Evolutionary conservation across 2,329 filamentous ascomycete species (phyloP).

Genomic region (Nemania sp.): DNA sequence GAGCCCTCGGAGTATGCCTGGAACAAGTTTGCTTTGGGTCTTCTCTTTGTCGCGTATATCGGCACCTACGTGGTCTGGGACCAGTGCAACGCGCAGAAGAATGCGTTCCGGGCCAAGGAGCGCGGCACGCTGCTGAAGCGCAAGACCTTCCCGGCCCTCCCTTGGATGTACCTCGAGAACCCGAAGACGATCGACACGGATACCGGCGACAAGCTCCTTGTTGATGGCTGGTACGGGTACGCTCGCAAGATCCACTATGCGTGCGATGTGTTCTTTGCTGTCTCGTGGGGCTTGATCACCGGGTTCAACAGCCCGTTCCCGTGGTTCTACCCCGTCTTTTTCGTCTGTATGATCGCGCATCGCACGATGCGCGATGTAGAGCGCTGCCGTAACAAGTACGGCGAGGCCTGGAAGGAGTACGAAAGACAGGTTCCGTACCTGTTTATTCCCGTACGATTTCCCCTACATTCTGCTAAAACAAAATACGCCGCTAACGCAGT

Average conservation of each 20-base stretch:
- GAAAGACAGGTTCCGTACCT: slow-evolving; percentile 78
- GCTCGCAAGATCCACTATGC: slow-evolving; percentile 67
- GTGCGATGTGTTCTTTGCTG: slow-evolving; percentile 53
- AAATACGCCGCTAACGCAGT: background rate
- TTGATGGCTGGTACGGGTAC: slow-evolving; percentile 81
- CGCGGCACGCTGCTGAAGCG: slow-evolving; percentile 70
- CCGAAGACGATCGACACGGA: slow-evolving; percentile 75
- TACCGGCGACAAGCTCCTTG: slow-evolving; percentile 75
- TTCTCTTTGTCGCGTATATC: slow-evolving; percentile 72
- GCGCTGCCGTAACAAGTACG: slow-evolving; percentile 76
- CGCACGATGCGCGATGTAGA: slow-evolving; percentile 75
- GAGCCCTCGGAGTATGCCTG: slow-evolving; percentile 75
- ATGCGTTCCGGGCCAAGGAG: slow-evolving; percentile 82
- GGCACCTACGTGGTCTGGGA: slow-evolving; percentile 92
- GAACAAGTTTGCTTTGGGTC: slow-evolving; percentile 68
- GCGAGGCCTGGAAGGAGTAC: slow-evolving; percentile 80
- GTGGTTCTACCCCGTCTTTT: slow-evolving; percentile 88
- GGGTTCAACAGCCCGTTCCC: slow-evolving; percentile 72
- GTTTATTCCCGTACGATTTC: slow-evolving; percentile 61
- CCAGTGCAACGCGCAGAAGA: slow-evolving; percentile 91
- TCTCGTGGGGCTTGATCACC: slow-evolving; percentile 56
- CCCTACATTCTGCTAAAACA: background rate
- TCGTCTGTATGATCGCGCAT: slow-evolving; percentile 77
- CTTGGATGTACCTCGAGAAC: slow-evolving; percentile 81
- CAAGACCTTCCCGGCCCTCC: slow-evolving; percentile 86